These are phyloP conservation scores for Fusarium marasasianum DNA, from an alignment of 2,329 filamentous ascomycete genomes.

Conservation along the genomic window DNA sequence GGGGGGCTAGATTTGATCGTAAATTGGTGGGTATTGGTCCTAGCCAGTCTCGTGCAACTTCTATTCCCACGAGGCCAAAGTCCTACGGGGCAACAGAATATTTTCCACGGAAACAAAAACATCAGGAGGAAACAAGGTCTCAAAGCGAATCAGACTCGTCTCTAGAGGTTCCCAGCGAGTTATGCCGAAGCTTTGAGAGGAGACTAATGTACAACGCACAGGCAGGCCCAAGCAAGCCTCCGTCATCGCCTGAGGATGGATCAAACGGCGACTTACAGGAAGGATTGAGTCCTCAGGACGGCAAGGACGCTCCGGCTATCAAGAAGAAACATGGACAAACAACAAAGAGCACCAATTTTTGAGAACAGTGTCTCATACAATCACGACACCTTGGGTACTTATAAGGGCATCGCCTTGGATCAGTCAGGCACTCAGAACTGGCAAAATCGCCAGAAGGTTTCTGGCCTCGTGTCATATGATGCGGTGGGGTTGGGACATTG, in stretches of 20 bases:
- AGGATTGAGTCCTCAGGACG: background rate
- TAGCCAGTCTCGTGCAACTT: background rate
- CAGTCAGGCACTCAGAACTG: conserved; percentile 15
- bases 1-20: background rate
- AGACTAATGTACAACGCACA: background rate
- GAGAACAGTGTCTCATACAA: background rate
- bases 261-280: background rate
- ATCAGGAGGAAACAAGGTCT: background rate
- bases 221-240: background rate
- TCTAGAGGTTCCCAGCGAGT: background rate
- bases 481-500: conserved; percentile 1
- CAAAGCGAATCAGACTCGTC: background rate
- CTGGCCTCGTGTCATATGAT: background rate
- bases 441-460: conserved; percentile 3
- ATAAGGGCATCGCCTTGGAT: conserved; percentile 16
- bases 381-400: conserved; percentile 22
- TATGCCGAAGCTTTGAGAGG: background rate
- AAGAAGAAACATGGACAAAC: background rate
- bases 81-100: background rate
- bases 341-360: background rate
- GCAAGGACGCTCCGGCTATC: background rate
- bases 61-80: background rate
- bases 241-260: background rate
- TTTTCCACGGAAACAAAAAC: background rate
- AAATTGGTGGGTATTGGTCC: background rate